Conservation (phyloP, 2,329 filamentous ascomycete species). For the Xylaria multiplex region DNA sequence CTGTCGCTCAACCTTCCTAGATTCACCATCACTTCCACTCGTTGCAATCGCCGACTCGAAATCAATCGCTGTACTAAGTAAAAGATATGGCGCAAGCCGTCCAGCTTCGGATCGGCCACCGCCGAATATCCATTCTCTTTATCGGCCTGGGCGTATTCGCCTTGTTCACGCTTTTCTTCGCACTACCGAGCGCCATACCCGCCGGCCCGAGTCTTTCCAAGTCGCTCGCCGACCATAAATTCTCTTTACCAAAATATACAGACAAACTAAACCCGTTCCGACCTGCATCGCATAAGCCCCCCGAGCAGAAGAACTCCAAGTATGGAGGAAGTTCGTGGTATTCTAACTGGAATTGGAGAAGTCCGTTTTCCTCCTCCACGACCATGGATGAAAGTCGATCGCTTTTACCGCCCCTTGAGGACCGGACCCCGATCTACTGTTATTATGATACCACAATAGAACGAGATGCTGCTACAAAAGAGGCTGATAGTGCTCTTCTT, state of each 20-base stretch:
- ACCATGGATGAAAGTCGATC: constrained; percentile 84
- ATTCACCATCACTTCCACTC: constrained; percentile 7
- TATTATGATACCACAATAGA: constrained; percentile 80
- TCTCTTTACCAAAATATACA: constrained; percentile 61
- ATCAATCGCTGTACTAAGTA: background rate
- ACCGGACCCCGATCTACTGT: constrained; percentile 83
- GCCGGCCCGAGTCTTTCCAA: constrained; percentile 60
- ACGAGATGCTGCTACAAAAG: constrained; percentile 70
- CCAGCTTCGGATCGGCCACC: constrained; percentile 61
- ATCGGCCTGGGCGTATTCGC: constrained; percentile 63
- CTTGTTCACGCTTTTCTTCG: constrained; percentile 63
- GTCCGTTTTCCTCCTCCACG: constrained; percentile 85
- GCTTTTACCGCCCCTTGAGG: constrained; percentile 79
- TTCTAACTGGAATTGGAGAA: constrained; percentile 88
- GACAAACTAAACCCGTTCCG: constrained; percentile 71
- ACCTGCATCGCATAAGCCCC: constrained; percentile 75
- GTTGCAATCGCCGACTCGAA: background rate
- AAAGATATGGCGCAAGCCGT: constrained; percentile 59
- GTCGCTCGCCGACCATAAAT: constrained; percentile 59
- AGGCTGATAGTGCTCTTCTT: constrained; percentile 81
- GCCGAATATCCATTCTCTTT: constrained; percentile 64
- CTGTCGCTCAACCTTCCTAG: background rate
- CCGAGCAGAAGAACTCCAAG: constrained; percentile 80
- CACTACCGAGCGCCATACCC: constrained; percentile 60
- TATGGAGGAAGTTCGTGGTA: constrained; percentile 85